phyloP scores from a whole-genome alignment of 1,284 basidiomycete species.

The Rhodotorula sp. region DNA sequence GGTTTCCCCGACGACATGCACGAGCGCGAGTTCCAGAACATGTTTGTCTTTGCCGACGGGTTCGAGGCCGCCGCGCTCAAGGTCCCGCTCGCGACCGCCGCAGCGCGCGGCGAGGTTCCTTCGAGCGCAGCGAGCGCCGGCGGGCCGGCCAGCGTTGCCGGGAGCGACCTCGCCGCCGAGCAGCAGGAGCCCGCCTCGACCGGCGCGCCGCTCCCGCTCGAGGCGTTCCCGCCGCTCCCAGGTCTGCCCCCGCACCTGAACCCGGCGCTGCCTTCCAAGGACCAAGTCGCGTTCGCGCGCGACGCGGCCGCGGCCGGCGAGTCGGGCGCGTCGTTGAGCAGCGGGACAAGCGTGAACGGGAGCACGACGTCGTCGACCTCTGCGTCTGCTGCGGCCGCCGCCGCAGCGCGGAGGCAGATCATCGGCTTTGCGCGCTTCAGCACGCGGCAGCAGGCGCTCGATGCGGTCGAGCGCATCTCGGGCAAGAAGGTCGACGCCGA shows the following conservation, averaged over 20 bases:
- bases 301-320: background rate
- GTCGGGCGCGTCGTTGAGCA: background rate
- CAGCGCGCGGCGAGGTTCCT: background rate
- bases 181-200: no score
- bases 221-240: slow-evolving; percentile 44
- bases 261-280: background rate
- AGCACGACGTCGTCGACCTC: background rate
- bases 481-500: slow-evolving; percentile 91
- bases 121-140: slow-evolving; percentile 45
- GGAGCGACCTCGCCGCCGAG: slow-evolving; percentile 41
- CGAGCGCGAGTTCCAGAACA: slow-evolving; percentile 91
- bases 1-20: slow-evolving; percentile 98
- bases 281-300: background rate
- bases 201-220: slow-evolving; percentile 23
- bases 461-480: slow-evolving; percentile 84
- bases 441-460: slow-evolving; percentile 80
- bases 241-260: slow-evolving; percentile 10
- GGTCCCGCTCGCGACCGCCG: slow-evolving; percentile 66
- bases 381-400: background rate
- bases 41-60: slow-evolving; percentile 94
- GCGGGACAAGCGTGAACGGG: background rate
- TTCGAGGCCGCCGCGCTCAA: slow-evolving; percentile 98
- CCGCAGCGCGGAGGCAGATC: slow-evolving; percentile 67
- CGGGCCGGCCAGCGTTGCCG: slow-evolving; percentile 1
- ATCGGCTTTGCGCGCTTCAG: slow-evolving; percentile 98